Percentiles rank a stretch among this genome's conserved stretches.
These are phyloP conservation scores for Globisporangium carolinianum DNA, from an alignment of 352 stramenopile genomes.

Conservation along the genomic window DNA sequence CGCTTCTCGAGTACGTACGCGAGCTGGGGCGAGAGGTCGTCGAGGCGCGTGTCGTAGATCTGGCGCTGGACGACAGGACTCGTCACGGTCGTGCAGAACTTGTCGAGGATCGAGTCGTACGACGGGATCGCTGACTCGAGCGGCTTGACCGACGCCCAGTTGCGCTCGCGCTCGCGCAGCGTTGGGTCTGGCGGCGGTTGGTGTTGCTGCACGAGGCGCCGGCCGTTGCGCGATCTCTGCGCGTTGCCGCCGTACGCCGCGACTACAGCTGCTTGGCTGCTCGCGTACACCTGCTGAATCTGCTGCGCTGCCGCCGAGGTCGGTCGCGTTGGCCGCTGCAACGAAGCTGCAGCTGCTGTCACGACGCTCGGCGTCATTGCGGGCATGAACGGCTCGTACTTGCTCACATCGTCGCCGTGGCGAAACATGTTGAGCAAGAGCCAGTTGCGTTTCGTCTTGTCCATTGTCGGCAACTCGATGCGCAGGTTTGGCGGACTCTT, in stretches of 20 bases:
- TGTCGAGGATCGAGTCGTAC: slow-evolving; percentile 79
- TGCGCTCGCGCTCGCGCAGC: slow-evolving; percentile 30
- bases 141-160: slow-evolving; percentile 43
- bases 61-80: slow-evolving; percentile 63
- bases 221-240: slow-evolving; percentile 10
- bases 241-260: slow-evolving; percentile 9
- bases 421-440: slow-evolving; percentile 79
- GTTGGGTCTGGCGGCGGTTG: slow-evolving; percentile 7
- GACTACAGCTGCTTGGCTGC: slow-evolving; percentile 1
- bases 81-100: slow-evolving; percentile 72
- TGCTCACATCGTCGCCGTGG: slow-evolving; percentile 48
- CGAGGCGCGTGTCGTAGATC: slow-evolving; percentile 55
- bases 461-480: slow-evolving; percentile 40
- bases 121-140: slow-evolving; percentile 44
- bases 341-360: neutral
- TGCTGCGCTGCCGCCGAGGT: slow-evolving; percentile 5
- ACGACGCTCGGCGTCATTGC: neutral
- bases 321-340: slow-evolving; percentile 2
- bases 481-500: slow-evolving; percentile 42
- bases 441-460: slow-evolving; percentile 71
- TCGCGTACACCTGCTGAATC: slow-evolving; percentile 17
- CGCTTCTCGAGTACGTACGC: slow-evolving; percentile 68
- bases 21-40: slow-evolving; percentile 62
- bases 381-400: slow-evolving; percentile 62
- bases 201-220: slow-evolving; percentile 18